Conservation (phyloP, 305 asterid species). For the Ilex paraguariensis region DNA sequence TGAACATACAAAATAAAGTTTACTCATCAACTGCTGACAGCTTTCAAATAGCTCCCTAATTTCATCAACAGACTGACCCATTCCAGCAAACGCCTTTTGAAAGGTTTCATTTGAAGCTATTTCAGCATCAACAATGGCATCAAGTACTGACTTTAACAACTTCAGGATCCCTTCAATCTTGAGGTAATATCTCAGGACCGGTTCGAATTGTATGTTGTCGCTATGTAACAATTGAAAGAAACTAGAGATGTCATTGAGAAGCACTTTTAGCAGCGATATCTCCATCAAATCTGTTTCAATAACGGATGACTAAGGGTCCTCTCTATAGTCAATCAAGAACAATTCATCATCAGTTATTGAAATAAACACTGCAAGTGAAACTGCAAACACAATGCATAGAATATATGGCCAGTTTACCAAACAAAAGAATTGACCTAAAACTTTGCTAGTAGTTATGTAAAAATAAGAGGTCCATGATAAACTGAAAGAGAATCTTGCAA, state of each 20-base stretch:
- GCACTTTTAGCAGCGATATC: conserved; percentile 63
- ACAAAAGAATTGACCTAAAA: too few species aligned
- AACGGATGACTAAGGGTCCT: not conserved
- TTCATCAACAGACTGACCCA: conserved; percentile 56
- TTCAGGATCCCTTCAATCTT: conserved; percentile 66
- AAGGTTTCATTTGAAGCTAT: conserved; percentile 48
- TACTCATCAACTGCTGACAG: conserved; percentile 82
- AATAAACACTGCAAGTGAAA: too few species aligned
- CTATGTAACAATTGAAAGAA: conserved; percentile 46
- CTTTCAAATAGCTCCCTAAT: conserved; percentile 59
- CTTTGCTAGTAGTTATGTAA: too few species aligned
- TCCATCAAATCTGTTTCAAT: conserved; percentile 48
- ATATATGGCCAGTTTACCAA: too few species aligned
- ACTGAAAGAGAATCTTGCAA: too few species aligned
- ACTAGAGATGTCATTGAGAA: conserved; percentile 53
- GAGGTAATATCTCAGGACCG: conserved; percentile 51
- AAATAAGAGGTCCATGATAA: too few species aligned
- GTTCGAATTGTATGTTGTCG: conserved; percentile 54
- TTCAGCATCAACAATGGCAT: conserved; percentile 49
- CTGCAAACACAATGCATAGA: too few species aligned
- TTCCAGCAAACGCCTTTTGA: conserved; percentile 50
- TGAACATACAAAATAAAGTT: conserved; percentile 66
- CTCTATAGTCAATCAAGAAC: not conserved
- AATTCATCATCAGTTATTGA: not conserved
- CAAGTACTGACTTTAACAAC: conserved; percentile 59